Evolutionary conservation across 345 rosid genomes (phyloP).

Genomic region (Acer campestre): DNA sequence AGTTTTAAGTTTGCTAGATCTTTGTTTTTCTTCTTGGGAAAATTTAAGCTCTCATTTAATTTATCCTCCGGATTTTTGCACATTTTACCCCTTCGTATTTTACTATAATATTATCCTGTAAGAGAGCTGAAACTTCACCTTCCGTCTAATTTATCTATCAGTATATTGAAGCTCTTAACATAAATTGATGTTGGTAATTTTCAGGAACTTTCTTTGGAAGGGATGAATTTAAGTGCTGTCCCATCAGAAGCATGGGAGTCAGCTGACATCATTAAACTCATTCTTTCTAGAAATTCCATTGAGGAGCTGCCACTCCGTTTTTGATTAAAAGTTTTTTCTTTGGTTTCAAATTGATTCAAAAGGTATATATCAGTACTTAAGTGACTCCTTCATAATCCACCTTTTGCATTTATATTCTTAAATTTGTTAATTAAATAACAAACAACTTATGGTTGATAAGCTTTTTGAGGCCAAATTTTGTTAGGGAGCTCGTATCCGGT

Average conservation of each 20-base stretch:
- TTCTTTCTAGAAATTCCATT: constrained; percentile 83
- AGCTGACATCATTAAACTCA: constrained; percentile 64
- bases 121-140: constrained; percentile 34
- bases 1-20: not conserved
- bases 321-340: too few relatives aligned
- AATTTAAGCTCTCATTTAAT: not conserved
- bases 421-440: not conserved
- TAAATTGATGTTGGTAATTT: constrained; percentile 44
- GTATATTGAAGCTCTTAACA: constrained; percentile 7
- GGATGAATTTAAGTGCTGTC: constrained; percentile 63
- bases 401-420: not conserved
- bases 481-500: not conserved
- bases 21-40: not conserved
- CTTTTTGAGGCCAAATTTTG: not conserved
- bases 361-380: not conserved
- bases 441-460: not conserved
- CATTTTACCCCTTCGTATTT: not conserved
- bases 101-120: not conserved
- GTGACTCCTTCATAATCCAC: not conserved
- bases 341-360: too few relatives aligned
- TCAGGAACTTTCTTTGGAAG: constrained; percentile 82
- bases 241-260: constrained; percentile 89
- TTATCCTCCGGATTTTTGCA: not conserved
- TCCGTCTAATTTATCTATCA: too few relatives aligned
- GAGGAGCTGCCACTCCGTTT: constrained; percentile 52